Conservation (phyloP, 257 asterid species). For the Solanum phureja region DNA sequence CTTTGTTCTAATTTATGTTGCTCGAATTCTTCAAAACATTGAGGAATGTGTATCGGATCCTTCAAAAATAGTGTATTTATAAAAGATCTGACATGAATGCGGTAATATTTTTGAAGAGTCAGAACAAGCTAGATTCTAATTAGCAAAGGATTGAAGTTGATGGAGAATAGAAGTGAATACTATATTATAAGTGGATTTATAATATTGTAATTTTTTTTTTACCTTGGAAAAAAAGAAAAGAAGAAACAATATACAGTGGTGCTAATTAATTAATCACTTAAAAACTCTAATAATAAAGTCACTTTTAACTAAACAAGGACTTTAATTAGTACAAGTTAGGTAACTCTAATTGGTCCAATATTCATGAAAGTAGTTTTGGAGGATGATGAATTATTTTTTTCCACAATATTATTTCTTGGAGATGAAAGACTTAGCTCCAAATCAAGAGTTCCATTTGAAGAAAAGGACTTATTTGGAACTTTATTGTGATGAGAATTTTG, state of each 20-base stretch:
- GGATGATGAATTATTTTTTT: neutral
- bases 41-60: neutral
- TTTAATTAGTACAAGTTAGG: neutral
- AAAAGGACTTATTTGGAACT: neutral
- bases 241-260: neutral
- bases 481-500: neutral
- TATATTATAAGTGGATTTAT: neutral
- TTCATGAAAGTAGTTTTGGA: neutral
- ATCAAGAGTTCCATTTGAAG: conserved; percentile 1
- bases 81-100: too few species aligned
- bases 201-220: neutral
- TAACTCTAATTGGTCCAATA: neutral
- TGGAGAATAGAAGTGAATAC: neutral
- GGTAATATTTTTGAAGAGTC: neutral
- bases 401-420: neutral
- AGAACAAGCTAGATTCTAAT: neutral
- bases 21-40: neutral
- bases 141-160: neutral
- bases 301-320: neutral
- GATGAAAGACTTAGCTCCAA: neutral
- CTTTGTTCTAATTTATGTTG: neutral
- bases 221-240: neutral
- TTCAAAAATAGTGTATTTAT: neutral
- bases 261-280: neutral
- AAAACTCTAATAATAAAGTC: neutral